Percentiles rank a stretch among this genome's conserved stretches.
Evolutionary conservation across 495 filamentous ascomycete genomes (phyloP).

Genomic region (Neurospora sp.): DNA sequence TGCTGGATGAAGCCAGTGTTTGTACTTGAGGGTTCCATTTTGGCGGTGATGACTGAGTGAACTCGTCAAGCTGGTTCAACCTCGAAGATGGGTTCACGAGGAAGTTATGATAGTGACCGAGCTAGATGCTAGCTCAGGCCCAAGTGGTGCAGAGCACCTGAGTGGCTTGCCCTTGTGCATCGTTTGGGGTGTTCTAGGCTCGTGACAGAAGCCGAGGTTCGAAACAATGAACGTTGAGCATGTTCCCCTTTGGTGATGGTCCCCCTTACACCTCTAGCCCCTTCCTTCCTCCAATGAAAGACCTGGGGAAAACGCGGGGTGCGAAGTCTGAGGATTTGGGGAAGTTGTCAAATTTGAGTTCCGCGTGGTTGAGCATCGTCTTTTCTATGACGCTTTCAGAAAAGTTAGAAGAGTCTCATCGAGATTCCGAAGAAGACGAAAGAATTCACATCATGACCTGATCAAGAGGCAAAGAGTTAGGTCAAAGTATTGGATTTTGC

Average conservation of each 20-base stretch:
- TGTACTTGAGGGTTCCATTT: conserved; percentile 35
- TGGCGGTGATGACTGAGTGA: background rate
- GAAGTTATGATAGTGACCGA: background rate
- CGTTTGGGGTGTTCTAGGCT: background rate
- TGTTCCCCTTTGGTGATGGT: background rate
- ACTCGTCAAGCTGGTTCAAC: background rate
- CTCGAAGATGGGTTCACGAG: background rate
- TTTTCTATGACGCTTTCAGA: background rate
- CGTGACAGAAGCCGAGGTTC: background rate
- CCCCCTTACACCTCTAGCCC: background rate
- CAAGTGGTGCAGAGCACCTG: background rate
- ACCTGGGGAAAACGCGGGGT: background rate
- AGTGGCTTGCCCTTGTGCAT: background rate
- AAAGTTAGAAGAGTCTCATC: background rate
- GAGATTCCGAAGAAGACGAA: background rate
- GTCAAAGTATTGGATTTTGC: background rate
- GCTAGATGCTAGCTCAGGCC: background rate
- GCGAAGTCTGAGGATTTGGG: background rate
- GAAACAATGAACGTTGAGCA: background rate
- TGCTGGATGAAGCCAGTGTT: conserved; percentile 42
- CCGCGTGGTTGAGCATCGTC: background rate
- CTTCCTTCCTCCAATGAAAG: background rate
- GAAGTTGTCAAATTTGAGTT: background rate
- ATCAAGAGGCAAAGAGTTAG: background rate
- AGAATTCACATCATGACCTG: background rate